Percentiles rank a stretch among this genome's conserved stretches.
These are phyloP conservation scores for Suillus alpinus DNA, from an alignment of 768 basidiomycete species.

Conservation along the genomic window DNA sequence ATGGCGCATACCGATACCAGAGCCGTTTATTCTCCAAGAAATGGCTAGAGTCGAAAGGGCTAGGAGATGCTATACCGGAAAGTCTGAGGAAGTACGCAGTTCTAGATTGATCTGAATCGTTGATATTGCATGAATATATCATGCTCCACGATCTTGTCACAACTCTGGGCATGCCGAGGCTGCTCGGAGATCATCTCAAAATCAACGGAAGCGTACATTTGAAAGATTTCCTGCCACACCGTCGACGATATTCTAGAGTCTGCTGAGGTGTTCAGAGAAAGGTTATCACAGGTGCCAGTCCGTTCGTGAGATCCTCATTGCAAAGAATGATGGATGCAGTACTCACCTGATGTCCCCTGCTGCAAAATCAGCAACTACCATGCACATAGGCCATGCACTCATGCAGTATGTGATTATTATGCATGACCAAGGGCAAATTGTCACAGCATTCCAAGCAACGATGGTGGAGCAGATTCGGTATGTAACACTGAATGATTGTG, in stretches of 20 bases:
- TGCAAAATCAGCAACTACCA: not conserved
- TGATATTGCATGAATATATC: not conserved
- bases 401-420: not conserved
- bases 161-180: not conserved
- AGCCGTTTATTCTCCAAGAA: slow-evolving; percentile 91
- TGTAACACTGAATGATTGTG: not conserved
- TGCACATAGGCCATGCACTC: not conserved
- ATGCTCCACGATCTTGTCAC: not conserved
- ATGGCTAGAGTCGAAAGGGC: slow-evolving; percentile 82
- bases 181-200: too few relatives aligned
- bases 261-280: not conserved
- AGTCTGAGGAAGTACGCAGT: slow-evolving; percentile 89
- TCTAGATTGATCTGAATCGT: slow-evolving; percentile 50
- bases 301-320: not conserved
- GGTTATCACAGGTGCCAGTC: not conserved
- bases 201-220: too few relatives aligned
- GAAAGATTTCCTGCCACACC: too few relatives aligned
- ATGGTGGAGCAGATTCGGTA: not conserved
- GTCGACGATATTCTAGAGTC: not conserved
- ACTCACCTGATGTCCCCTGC: not conserved
- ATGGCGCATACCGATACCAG: slow-evolving; percentile 97
- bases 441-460: too few relatives aligned
- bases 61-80: slow-evolving; percentile 76
- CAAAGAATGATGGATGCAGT: not conserved
- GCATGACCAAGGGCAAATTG: too few relatives aligned